A percentile compares a stretch with the other conserved stretches of the same genome.
phyloP scores from a whole-genome alignment of 225 moss, liverwort and hornwort species.

The Pseudisothecium myosuroides region DNA sequence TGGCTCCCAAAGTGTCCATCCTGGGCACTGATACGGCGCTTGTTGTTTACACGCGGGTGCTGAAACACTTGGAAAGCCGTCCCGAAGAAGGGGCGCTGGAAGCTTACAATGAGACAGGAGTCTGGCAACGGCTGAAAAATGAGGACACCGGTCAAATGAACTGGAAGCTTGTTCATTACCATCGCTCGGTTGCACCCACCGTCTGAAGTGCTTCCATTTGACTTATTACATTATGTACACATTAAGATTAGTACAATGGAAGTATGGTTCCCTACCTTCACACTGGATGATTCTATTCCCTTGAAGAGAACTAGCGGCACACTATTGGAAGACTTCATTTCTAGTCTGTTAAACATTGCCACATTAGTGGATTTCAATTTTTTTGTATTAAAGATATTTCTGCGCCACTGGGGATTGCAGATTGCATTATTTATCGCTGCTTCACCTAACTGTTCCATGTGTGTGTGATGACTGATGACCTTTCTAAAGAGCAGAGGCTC shows the following conservation, averaged over 20 bases:
- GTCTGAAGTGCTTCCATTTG: neutral
- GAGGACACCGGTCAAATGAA: neutral
- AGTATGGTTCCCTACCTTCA: neutral
- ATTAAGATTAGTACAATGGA: neutral
- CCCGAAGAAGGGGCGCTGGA: constrained; percentile 9
- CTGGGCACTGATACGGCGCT: constrained; percentile 14
- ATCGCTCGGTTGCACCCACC: constrained; percentile 48
- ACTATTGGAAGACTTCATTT: neutral
- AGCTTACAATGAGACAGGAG: constrained; percentile 43
- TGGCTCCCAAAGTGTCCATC: constrained; percentile 22
- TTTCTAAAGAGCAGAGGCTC: neutral
- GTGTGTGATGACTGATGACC: neutral
- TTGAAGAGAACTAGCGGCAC: neutral
- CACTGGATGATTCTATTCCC: neutral
- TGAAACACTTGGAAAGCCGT: neutral
- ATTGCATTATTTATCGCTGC: neutral
- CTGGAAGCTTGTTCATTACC: constrained; percentile 56
- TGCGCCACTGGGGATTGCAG: neutral
- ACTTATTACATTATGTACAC: neutral
- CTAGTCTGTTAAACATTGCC: neutral
- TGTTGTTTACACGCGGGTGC: constrained; percentile 25
- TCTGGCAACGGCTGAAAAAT: constrained; percentile 21
- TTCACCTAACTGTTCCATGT: neutral
- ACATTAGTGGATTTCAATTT: neutral
- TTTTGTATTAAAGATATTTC: neutral